Conservation (phyloP, 169 alveolate genomes). For the Eimeria sp. region DNA sequence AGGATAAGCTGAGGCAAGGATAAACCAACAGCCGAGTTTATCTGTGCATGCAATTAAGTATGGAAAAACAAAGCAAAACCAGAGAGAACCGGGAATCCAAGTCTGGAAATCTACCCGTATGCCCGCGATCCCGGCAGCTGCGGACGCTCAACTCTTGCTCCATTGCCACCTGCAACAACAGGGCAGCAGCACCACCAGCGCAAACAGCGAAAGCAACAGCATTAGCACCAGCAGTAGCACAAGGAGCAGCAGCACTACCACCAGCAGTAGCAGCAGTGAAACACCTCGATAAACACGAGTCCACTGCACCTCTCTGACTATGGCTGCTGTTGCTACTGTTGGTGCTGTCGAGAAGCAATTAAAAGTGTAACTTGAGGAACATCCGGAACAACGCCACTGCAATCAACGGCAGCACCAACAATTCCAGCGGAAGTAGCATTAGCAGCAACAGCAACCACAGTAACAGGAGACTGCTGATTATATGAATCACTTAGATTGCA, state of each 20-base stretch:
- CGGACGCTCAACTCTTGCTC: background rate
- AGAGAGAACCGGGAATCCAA: background rate
- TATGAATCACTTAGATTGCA: background rate
- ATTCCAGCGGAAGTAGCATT: background rate
- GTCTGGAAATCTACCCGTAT: background rate
- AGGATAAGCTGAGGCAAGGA: background rate
- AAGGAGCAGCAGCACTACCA: background rate
- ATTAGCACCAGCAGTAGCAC: background rate
- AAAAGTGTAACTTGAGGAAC: background rate
- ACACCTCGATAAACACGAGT: background rate
- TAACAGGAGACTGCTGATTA: background rate
- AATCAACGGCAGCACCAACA: background rate
- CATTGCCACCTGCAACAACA: background rate
- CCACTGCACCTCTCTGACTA: background rate
- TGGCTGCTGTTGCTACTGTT: background rate
- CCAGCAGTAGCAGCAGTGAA: background rate
- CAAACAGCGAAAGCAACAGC: constrained; percentile 33
- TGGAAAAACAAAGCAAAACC: background rate
- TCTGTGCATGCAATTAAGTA: background rate
- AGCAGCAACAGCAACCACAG: background rate
- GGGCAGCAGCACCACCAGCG: constrained; percentile 9
- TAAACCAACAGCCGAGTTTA: background rate
- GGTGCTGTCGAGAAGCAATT: background rate
- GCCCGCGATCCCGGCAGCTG: constrained; percentile 24
- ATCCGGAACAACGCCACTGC: background rate